These are phyloP conservation scores for Alternaria burnsii DNA, from an alignment of 2,329 filamentous ascomycete genomes.

Conservation along the genomic window DNA sequence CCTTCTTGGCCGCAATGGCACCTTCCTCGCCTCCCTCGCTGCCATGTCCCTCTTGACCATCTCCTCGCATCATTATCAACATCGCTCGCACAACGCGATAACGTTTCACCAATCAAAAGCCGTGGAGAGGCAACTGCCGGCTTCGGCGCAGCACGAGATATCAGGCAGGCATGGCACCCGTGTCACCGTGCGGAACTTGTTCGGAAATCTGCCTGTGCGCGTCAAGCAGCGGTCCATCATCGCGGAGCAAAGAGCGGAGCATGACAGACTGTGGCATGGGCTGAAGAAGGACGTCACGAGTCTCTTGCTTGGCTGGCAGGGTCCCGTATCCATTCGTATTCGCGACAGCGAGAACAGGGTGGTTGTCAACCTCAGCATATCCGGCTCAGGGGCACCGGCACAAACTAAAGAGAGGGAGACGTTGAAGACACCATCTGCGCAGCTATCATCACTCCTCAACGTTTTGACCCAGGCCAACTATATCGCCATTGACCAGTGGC, in stretches of 20 bases:
- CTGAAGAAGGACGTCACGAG: slow-evolving; percentile 68
- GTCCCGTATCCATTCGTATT: slow-evolving; percentile 65
- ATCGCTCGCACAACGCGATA: slow-evolving; percentile 70
- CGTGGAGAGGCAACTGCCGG: slow-evolving; percentile 70
- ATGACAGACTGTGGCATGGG: slow-evolving; percentile 70
- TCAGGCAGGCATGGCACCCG: slow-evolving; percentile 74
- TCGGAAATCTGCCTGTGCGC: slow-evolving; percentile 89
- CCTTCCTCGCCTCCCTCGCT: slow-evolving; percentile 79
- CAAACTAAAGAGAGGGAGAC: neutral
- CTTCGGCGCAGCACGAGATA: slow-evolving; percentile 64
- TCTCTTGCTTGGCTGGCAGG: slow-evolving; percentile 75
- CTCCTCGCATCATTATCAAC: slow-evolving; percentile 71
- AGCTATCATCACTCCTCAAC: slow-evolving; percentile 34
- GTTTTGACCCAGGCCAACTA: slow-evolving; percentile 73
- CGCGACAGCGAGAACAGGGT: slow-evolving; percentile 60
- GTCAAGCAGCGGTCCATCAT: slow-evolving; percentile 76
- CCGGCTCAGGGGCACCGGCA: neutral
- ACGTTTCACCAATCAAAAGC: slow-evolving; percentile 74
- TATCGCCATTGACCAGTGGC: slow-evolving; percentile 60
- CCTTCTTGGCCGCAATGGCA: slow-evolving; percentile 73
- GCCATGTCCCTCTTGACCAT: slow-evolving; percentile 79
- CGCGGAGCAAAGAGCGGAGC: slow-evolving; percentile 60
- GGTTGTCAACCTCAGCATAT: slow-evolving; percentile 45
- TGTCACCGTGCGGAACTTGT: slow-evolving; percentile 79
- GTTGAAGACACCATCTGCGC: slow-evolving; percentile 24